Percentiles rank a stretch among this genome's conserved stretches.
Evolutionary conservation across 768 basidiomycete species (phyloP).

Genomic region (Mycena kentingensis): DNA sequence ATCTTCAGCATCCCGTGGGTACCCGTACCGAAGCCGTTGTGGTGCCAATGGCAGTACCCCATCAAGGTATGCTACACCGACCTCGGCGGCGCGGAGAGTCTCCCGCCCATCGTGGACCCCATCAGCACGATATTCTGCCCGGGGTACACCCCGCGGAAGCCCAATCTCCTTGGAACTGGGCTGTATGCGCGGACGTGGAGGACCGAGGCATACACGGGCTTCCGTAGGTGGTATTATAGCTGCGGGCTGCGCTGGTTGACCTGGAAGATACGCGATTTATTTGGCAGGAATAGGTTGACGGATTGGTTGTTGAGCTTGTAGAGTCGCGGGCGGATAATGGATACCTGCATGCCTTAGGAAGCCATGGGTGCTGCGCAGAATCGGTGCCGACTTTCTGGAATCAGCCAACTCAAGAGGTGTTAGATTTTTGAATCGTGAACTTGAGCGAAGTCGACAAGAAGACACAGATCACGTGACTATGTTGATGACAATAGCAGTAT

Average conservation of each 20-base stretch:
- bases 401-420: too few species aligned
- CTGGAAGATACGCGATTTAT: slow-evolving; percentile 6
- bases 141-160: slow-evolving; percentile 8
- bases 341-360: too few species aligned
- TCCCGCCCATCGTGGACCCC: slow-evolving; percentile 14
- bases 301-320: slow-evolving; percentile 9
- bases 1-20: slow-evolving; percentile 13
- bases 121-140: slow-evolving; percentile 11
- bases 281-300: slow-evolving; percentile 5
- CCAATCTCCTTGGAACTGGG: slow-evolving; percentile 5
- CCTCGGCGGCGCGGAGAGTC: slow-evolving; percentile 9
- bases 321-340: too few species aligned
- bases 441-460: too few species aligned
- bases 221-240: slow-evolving; percentile 11
- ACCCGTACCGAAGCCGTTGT: slow-evolving; percentile 9
- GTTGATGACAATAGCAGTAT: too few species aligned
- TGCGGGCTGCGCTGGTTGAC: slow-evolving; percentile 12
- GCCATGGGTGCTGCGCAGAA: too few species aligned
- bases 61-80: slow-evolving; percentile 12
- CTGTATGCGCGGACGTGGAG: slow-evolving; percentile 8
- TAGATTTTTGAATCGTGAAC: too few species aligned
- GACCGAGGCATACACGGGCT: slow-evolving; percentile 7
- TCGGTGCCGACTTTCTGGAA: too few species aligned
- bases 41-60: slow-evolving; percentile 17
- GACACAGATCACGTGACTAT: too few species aligned